These are phyloP conservation scores for Ophiostoma sp. DNA, from an alignment of 2,329 filamentous ascomycete genomes.

Conservation along the genomic window DNA sequence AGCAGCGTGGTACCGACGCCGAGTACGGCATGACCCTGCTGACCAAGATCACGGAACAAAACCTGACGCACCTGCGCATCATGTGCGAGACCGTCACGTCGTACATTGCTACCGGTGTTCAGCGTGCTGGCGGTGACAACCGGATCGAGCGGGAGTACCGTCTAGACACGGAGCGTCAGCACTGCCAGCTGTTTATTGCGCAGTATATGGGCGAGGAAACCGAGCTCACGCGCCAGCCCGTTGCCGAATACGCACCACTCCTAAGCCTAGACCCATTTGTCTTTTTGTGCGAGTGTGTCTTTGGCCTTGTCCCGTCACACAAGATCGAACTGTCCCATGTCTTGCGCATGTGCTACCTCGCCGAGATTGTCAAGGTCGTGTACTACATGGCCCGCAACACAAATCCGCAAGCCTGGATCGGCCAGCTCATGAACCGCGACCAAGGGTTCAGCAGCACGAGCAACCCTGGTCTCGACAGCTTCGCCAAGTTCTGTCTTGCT, in stretches of 20 bases:
- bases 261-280: conserved; percentile 67
- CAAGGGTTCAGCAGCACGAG: conserved; percentile 34
- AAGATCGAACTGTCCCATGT: conserved; percentile 72
- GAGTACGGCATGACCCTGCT: conserved; percentile 69
- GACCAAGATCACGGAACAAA: conserved; percentile 77
- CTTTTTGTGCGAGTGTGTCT: conserved; percentile 73
- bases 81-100: conserved; percentile 82
- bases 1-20: conserved; percentile 76
- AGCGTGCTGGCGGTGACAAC: conserved; percentile 56
- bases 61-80: conserved; percentile 79
- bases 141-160: conserved; percentile 61
- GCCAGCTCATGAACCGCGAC: conserved; percentile 39
- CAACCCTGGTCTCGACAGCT: conserved; percentile 47
- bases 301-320: conserved; percentile 62
- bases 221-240: conserved; percentile 37
- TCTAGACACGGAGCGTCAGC: conserved; percentile 63
- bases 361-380: conserved; percentile 81
- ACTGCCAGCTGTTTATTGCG: conserved; percentile 68
- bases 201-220: conserved; percentile 45
- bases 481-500: conserved; percentile 50
- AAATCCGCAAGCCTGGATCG: conserved; percentile 45
- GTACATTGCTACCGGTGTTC: conserved; percentile 70
- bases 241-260: conserved; percentile 51
- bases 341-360: conserved; percentile 79
- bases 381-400: conserved; percentile 54